These are phyloP conservation scores for Somion occarium DNA, from an alignment of 1,284 basidiomycete species.

Conservation along the genomic window DNA sequence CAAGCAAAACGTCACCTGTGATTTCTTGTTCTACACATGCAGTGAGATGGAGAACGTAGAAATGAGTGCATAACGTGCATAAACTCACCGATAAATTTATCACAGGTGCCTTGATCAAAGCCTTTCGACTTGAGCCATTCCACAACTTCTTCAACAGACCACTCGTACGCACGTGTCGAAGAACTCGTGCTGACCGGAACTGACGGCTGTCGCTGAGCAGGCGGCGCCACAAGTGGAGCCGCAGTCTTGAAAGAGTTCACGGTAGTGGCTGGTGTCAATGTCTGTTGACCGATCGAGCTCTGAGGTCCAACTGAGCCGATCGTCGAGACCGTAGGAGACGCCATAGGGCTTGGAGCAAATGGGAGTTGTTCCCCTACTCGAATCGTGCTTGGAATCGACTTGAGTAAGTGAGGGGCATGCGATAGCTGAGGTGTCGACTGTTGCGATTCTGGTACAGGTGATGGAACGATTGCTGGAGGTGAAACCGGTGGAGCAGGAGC, in stretches of 20 bases:
- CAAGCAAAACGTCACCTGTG: conserved; percentile 92
- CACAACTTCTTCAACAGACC: conserved; percentile 87
- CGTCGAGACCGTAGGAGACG: conserved; percentile 38
- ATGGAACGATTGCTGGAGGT: neutral
- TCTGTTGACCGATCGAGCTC: conserved; percentile 23
- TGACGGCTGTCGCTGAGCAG: neutral
- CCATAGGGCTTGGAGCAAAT: conserved; percentile 16
- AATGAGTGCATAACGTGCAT: neutral
- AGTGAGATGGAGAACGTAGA: neutral
- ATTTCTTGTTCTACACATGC: conserved; percentile 86
- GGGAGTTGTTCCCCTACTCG: conserved; percentile 10
- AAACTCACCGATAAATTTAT: conserved; percentile 78
- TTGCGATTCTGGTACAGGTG: neutral
- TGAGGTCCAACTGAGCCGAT: conserved; percentile 20
- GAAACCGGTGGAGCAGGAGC: neutral
- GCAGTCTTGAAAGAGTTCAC: conserved; percentile 17
- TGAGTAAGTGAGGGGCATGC: conserved; percentile 9
- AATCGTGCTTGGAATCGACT: conserved; percentile 15
- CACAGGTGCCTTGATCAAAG: conserved; percentile 79
- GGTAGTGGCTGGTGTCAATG: conserved; percentile 25
- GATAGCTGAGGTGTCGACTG: conserved; percentile 6
- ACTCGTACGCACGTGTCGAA: conserved; percentile 56
- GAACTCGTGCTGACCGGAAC: conserved; percentile 16
- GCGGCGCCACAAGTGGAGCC: neutral
- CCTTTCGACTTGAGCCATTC: conserved; percentile 85